A percentile compares a stretch with the other conserved stretches of the same genome.
These are phyloP conservation scores for Trichaptum fuscoviolaceum DNA, from an alignment of 768 basidiomycete species.

Conservation along the genomic window DNA sequence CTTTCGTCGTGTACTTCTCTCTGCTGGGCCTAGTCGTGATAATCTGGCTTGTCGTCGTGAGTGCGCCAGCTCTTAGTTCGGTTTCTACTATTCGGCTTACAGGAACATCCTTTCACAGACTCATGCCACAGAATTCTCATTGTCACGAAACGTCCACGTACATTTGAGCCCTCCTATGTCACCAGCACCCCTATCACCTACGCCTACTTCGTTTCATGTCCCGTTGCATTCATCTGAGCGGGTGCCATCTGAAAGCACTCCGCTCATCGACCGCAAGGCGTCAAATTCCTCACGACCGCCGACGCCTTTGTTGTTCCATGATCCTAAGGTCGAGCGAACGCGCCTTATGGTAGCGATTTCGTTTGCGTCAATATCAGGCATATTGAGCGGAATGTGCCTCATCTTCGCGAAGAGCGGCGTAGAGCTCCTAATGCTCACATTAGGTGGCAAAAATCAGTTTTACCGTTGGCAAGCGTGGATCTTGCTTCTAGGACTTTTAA, in stretches of 20 bases:
- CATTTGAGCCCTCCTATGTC: constrained; percentile 32
- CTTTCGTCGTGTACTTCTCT: constrained; percentile 81
- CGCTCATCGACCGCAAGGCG: constrained; percentile 41
- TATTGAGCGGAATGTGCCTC: constrained; percentile 87
- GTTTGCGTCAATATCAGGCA: constrained; percentile 84
- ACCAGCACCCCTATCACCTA: constrained; percentile 27
- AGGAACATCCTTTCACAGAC: constrained; percentile 40
- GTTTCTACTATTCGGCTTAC: constrained; percentile 1
- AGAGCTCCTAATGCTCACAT: constrained; percentile 76
- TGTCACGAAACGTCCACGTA: constrained; percentile 37
- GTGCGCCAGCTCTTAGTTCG: constrained; percentile 23
- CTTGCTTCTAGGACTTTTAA: constrained; percentile 62
- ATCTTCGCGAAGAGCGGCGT: constrained; percentile 93
- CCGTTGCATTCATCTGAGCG: constrained; percentile 14
- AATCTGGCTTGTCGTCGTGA: constrained; percentile 56
- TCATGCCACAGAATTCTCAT: constrained; percentile 64
- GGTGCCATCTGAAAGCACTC: constrained; percentile 45
- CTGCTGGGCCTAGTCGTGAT: constrained; percentile 57
- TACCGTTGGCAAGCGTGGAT: constrained; percentile 83
- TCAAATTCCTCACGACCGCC: constrained; percentile 28
- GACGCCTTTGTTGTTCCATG: constrained; percentile 18
- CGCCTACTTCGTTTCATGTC: constrained; percentile 10
- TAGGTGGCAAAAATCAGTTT: constrained; percentile 75
- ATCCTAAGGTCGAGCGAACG: constrained; percentile 32
- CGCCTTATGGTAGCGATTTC: constrained; percentile 70